These are phyloP conservation scores for Malassezia equina DNA, from an alignment of 1,284 basidiomycete species.

Conservation along the genomic window DNA sequence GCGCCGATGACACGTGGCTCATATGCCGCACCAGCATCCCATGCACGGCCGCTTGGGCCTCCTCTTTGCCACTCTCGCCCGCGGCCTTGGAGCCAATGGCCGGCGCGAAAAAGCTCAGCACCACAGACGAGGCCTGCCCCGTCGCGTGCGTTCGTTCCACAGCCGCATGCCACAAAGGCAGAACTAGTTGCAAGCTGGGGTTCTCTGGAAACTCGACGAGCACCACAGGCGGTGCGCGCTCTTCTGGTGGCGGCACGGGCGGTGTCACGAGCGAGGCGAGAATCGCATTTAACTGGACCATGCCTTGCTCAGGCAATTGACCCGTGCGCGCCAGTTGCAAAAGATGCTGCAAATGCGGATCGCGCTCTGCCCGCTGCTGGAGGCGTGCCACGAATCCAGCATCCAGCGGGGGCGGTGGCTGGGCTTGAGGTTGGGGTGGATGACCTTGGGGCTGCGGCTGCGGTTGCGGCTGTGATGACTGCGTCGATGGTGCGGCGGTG, in stretches of 20 bases:
- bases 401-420: conserved; percentile 5
- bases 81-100: conserved; percentile 36
- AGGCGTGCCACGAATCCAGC: conserved; percentile 8
- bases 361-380: conserved; percentile 13
- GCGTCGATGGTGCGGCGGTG: neutral
- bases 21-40: conserved; percentile 1
- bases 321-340: conserved; percentile 10
- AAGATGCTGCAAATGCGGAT: conserved; percentile 11
- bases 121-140: conserved; percentile 19
- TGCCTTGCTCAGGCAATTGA: conserved; percentile 1
- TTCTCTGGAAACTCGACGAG: conserved; percentile 46
- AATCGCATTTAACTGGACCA: conserved; percentile 12
- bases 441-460: neutral
- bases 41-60: conserved; percentile 12
- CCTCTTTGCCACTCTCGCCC: conserved; percentile 25
- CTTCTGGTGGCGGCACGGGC: neutral
- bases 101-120: conserved; percentile 33
- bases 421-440: neutral
- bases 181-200: conserved; percentile 36
- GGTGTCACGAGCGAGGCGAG: conserved; percentile 8
- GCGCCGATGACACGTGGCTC: neutral
- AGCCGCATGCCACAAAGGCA: conserved; percentile 38
- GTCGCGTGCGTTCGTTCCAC: conserved; percentile 22
- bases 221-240: conserved; percentile 32
- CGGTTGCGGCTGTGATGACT: neutral